Percentiles rank a stretch among this genome's conserved stretches.
Evolutionary conservation across 345 rosid genomes (phyloP).

Genomic region (Acer campestre): DNA sequence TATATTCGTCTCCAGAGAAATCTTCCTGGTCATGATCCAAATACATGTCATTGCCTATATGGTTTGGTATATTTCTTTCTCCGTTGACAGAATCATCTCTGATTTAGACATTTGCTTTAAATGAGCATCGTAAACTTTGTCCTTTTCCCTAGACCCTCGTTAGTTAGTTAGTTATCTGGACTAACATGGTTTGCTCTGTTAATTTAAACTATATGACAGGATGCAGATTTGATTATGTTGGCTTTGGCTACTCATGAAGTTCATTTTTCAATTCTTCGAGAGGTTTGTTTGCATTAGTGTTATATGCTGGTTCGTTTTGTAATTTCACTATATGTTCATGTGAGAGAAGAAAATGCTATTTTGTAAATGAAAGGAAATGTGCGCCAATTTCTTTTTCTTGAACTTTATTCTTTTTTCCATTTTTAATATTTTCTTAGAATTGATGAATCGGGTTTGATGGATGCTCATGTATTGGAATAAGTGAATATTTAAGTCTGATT

Average conservation of each 20-base stretch:
- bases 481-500: neutral
- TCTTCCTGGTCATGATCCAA: constrained; percentile 87
- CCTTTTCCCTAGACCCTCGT: constrained; percentile 2
- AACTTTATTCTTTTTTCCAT: neutral
- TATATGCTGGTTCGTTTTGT: constrained; percentile 13
- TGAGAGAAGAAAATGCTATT: constrained; percentile 3
- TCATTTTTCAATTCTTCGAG: constrained; percentile 94
- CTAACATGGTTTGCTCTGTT: constrained; percentile 18
- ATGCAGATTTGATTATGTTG: constrained; percentile 97
- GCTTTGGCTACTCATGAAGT: constrained; percentile 94
- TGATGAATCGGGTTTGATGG: neutral
- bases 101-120: constrained; percentile 13
- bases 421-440: neutral
- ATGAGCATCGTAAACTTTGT: neutral
- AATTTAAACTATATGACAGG: constrained; percentile 51
- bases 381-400: neutral
- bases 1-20: constrained; percentile 88
- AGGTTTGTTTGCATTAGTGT: constrained; percentile 48
- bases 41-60: constrained; percentile 88
- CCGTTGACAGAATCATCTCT: constrained; percentile 11
- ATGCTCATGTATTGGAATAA: neutral
- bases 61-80: constrained; percentile 79
- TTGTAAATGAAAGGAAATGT: neutral
- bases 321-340: constrained; percentile 9
- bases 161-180: constrained; percentile 13